Percentiles rank a stretch among this genome's conserved stretches.
phyloP scores from a whole-genome alignment of 2,329 filamentous ascomycete species.

The Ampelomyces quisqualis region DNA sequence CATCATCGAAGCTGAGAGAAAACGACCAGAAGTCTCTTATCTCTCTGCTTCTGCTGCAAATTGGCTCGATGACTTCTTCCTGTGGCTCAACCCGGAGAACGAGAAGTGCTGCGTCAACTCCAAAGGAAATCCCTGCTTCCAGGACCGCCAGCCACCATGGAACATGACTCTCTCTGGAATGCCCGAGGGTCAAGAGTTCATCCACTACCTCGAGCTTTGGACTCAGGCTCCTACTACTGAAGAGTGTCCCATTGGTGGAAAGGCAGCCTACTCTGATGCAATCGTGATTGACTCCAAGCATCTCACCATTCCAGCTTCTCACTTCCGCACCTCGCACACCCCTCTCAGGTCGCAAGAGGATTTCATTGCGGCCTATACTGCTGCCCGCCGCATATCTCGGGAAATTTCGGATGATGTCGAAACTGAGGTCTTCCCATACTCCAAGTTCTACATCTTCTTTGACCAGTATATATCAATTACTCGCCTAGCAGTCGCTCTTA shows the following conservation, averaged over 20 bases:
- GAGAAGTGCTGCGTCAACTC: constrained; percentile 71
- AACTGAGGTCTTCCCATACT: constrained; percentile 91
- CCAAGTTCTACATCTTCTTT: constrained; percentile 98
- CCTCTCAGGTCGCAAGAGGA: constrained; percentile 85
- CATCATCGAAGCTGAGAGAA: constrained; percentile 89
- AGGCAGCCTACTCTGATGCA: constrained; percentile 82
- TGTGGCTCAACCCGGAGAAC: constrained; percentile 81
- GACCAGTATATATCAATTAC: constrained; percentile 92
- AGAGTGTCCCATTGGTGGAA: constrained; percentile 83
- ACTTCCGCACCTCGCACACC: constrained; percentile 89
- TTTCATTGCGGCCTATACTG: constrained; percentile 87
- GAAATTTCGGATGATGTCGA: constrained; percentile 71
- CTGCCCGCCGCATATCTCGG: constrained; percentile 82
- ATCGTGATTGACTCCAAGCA: constrained; percentile 72
- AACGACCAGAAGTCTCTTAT: constrained; percentile 82
- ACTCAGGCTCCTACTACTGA: constrained; percentile 75
- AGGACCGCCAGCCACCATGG: constrained; percentile 74
- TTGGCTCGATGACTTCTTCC: constrained; percentile 96
- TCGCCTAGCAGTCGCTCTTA: constrained; percentile 71
- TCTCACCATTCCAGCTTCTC: constrained; percentile 72
- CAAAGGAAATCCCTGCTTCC: constrained; percentile 71
- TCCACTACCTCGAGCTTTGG: constrained; percentile 83
- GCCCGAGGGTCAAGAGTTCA: constrained; percentile 90
- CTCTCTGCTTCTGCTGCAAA: constrained; percentile 86
- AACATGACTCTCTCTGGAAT: constrained; percentile 87